phyloP scores from a whole-genome alignment of 306 rosid species.

The Sindora glabra region DNA sequence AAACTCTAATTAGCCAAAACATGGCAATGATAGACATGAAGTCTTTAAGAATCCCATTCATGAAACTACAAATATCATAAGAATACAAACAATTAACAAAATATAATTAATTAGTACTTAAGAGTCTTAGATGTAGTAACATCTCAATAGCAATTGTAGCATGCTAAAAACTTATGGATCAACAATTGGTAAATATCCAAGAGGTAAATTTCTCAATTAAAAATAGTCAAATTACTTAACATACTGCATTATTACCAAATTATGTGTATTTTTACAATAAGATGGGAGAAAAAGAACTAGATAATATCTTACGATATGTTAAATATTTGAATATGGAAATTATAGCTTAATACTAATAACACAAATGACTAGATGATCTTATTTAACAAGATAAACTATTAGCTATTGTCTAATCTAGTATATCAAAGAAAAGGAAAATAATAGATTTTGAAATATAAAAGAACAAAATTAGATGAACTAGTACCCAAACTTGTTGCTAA shows the following conservation, averaged over 20 bases:
- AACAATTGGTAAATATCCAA: background rate
- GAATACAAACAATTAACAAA: background rate
- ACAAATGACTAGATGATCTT: background rate
- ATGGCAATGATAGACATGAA: constrained; percentile 49
- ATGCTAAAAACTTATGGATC: background rate
- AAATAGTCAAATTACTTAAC: background rate
- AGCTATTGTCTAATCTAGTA: background rate
- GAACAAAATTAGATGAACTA: too few relatives aligned
- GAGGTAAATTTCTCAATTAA: background rate
- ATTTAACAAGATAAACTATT: too few relatives aligned
- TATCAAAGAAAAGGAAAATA: too few relatives aligned
- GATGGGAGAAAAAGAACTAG: background rate
- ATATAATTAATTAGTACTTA: background rate
- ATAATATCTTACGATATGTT: background rate
- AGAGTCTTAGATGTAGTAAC: background rate
- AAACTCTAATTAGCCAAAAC: constrained; percentile 41
- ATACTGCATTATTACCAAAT: too few relatives aligned
- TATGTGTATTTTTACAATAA: background rate
- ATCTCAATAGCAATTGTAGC: background rate
- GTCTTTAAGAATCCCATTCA: constrained; percentile 54
- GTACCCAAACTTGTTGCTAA: too few relatives aligned
- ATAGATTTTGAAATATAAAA: too few relatives aligned
- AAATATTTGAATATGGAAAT: background rate
- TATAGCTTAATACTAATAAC: background rate
- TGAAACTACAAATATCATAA: constrained; percentile 30